Base-by-base conservation (phyloP, 495 filamentous ascomycete species). In the Staphylotrichum longicolle region DNA sequence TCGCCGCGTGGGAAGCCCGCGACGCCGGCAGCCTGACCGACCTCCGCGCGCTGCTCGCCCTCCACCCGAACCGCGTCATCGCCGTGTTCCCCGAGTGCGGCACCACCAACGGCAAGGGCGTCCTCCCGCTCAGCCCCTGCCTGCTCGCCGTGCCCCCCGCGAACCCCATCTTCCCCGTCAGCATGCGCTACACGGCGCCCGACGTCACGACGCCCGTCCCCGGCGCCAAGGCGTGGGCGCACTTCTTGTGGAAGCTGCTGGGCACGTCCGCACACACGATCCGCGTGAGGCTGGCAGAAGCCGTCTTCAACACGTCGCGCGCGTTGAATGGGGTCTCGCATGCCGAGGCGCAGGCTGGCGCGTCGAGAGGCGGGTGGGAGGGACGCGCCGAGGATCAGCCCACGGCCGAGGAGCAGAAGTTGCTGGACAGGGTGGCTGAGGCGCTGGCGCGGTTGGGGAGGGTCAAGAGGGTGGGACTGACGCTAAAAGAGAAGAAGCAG, bases 121-220 rank as follows among this genome's bases (percentile, higher is more conserved):
- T 98, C 66, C 75, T 99, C 5, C 87, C 91, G 0, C 84, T 96
- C 57, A 88, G 87, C 46, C 88, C 85, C 0, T 85, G 85, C 45
- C 80, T 99, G 1, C 75, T 92, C 2, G 80, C 82, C 12, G 81
- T 83, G 0, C 85, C 89, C 0, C 63, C 82, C 20, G 73, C 82
- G 39, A 83, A 83, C 4, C 86, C 85, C 68, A 89, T 99, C 63
- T 98, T 93, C 76, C 93, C 94, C 8, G 80, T 97, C 52, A 94
- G 86, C 70, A 75, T 99, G 59, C 84, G 91, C 7, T 98, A 98
- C 70, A 89, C 91, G 0, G 88, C 91, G 0, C 80, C 86, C 7
- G 95, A 99, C 68, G 84, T 98, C 47, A 92, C 93, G 15, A 98
- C 95, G 2, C 95, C 94, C 0, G 72, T 98, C 0, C 94, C 95